These are phyloP conservation scores for Hypoxylon fuscum DNA, from an alignment of 495 filamentous ascomycete genomes.

Conservation along the genomic window DNA sequence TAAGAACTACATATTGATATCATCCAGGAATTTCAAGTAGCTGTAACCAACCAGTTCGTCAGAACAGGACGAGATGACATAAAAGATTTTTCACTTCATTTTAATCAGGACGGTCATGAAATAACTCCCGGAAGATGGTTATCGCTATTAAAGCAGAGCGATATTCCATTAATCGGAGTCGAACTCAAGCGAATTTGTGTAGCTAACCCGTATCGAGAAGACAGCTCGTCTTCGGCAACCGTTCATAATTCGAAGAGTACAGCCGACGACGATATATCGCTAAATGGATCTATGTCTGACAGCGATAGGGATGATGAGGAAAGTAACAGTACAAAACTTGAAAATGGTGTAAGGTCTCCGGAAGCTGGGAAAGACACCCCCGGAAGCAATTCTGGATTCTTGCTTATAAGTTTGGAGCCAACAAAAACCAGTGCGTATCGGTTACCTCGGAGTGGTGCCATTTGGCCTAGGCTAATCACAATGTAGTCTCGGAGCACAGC, in stretches of 20 bases:
- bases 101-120: background rate
- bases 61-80: background rate
- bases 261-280: background rate
- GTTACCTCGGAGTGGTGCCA: background rate
- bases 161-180: background rate
- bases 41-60: background rate
- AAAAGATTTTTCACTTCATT: background rate
- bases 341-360: no score
- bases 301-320: background rate
- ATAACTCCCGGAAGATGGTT: background rate
- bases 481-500: background rate
- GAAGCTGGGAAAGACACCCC: no score
- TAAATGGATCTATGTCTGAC: background rate
- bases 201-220: background rate
- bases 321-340: background rate
- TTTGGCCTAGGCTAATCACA: background rate
- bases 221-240: background rate
- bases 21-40: background rate
- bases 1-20: background rate
- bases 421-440: background rate
- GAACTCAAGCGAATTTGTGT: background rate
- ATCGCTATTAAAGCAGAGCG: background rate
- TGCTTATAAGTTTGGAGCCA: background rate
- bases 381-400: no score
- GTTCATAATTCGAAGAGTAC: background rate